Evolutionary conservation across 768 basidiomycete species (phyloP), one percentile per base, ranked within the genome.

Genomic region (Austroboletus eburneus): DNA sequence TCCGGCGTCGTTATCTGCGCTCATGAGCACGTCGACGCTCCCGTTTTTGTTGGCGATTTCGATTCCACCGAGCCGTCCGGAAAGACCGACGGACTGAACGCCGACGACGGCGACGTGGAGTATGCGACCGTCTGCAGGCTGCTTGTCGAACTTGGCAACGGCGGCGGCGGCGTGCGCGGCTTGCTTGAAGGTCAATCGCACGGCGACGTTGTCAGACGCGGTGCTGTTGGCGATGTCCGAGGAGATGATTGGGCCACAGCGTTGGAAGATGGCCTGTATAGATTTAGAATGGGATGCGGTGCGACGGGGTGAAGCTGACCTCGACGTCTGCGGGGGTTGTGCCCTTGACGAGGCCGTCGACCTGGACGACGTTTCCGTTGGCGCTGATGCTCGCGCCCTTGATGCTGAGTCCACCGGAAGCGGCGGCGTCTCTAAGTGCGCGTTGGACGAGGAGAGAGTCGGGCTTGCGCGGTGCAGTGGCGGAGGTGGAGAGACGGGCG

Each of bases 311-410:
- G 16, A 38, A 1, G 9, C 33, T 10, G 24, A 68, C 64, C 55
- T 81, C 78, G 39, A 92, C 89, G 63, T 92, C 90, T 14, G 85
- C 88, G 14, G 85, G 75, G 8, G 85, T 90, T 21, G 90, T 91
- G 2, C 89, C 90, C 10, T 68, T 67, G 9, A 83, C 85, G 20
- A 92, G 67, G 3, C 86, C 87, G 3, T 79, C 72, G 20, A 92
- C 83, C 60, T 89, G 79, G 1, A 92, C 80, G 29, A 85, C 79
- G 54, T 87, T 87, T 14, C 81, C 80, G 22, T 57, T 62, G 33
- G 74, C 67, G 22, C 64, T 55, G 1, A 69, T 54, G 60, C 79
- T 73, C 9, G 86, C 86, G 13, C 86, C 86, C 63, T 86, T 87
- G 67, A 89, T 87, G 24, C 72, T 74, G 13, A 87, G 61, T 18